Evolutionary conservation across 805 yeast genomes (phyloP), one percentile per base, ranked within the genome.

Genomic region (Naumovozyma dairenensis): DNA sequence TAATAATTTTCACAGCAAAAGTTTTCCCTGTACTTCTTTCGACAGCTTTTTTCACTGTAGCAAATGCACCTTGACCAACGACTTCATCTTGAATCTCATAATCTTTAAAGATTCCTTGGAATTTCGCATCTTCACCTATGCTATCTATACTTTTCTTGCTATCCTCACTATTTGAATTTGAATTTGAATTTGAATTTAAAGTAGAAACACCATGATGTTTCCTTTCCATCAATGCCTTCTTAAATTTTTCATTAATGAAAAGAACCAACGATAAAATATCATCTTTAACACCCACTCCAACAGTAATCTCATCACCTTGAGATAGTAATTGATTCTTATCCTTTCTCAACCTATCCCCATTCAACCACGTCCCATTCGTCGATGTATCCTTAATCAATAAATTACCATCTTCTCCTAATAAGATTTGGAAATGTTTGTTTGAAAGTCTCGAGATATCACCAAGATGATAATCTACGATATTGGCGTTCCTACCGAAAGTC

Each of bases 11-110:
- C 13, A 84, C 94, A 0, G 98, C 98, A 56, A 65, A 86, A 4
- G 89, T 72, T 44, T 77, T 75, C 10, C 97, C 97, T 0, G 94
- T 76, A 5, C 73, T 59, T 40, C 96, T 70, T 49, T 86, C 92
- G 1, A 87, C 75, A 4, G 93, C 96, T 53, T 84, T 84, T 45
- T 85, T 80, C 19, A 92, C 98, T 1, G 87, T 81, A 5, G 97
- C 97, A 68, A 89, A 89, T 7, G 97, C 97, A n/a, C 98, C 98
- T 48, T 85, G 92, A 1, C 98, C 98, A 1, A 89, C 82, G 12
- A 83, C 77, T 49, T 82, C 94, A 52, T 80, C 83, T 38, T 79
- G 72, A 15, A 89, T 74, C 10, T 83, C 80, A 57, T 78, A 92
- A 48, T 80, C 75, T 38, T 71, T 72, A 46, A 68, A 67, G 8